Conservation (phyloP, 495 filamentous ascomycete species). For the Durotheca rogersii region DNA sequence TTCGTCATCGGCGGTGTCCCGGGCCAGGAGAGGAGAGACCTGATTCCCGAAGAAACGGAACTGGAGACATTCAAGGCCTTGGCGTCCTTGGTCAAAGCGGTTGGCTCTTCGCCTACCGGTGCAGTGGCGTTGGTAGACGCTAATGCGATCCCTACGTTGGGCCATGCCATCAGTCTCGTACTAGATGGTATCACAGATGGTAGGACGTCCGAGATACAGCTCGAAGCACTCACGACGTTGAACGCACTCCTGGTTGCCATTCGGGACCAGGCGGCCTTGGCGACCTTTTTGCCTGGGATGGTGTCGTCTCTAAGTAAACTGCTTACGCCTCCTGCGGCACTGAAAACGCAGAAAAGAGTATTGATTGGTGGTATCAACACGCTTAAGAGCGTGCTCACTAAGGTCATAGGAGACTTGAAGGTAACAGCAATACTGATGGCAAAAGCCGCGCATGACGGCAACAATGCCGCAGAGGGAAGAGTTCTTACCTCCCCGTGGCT, state of each 20-base stretch:
- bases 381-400: slow-evolving; percentile 60
- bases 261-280: slow-evolving; percentile 67
- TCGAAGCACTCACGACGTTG: slow-evolving; percentile 66
- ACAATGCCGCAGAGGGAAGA: slow-evolving; percentile 22
- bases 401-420: slow-evolving; percentile 64
- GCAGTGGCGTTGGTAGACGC: slow-evolving; percentile 51
- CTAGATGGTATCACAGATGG: slow-evolving; percentile 67
- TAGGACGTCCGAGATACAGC: slow-evolving; percentile 60
- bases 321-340: slow-evolving; percentile 65
- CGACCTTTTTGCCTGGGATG: slow-evolving; percentile 84
- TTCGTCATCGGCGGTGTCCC: slow-evolving; percentile 74
- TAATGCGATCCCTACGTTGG: slow-evolving; percentile 73
- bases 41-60: slow-evolving; percentile 67
- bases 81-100: slow-evolving; percentile 42
- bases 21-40: slow-evolving; percentile 47
- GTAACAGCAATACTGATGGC: slow-evolving; percentile 44
- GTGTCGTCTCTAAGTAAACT: slow-evolving; percentile 78
- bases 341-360: slow-evolving; percentile 63
- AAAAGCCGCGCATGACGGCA: slow-evolving; percentile 15
- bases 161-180: slow-evolving; percentile 77
- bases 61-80: slow-evolving; percentile 52
- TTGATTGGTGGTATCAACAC: slow-evolving; percentile 61
- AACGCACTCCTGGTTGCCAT: slow-evolving; percentile 61
- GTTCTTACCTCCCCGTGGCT: slow-evolving; percentile 67
- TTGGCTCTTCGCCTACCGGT: slow-evolving; percentile 35